Percentiles rank a stretch among this genome's conserved stretches.
Conservation (phyloP, 2,329 filamentous ascomycete species). For the Fusarium nematophilum region DNA sequence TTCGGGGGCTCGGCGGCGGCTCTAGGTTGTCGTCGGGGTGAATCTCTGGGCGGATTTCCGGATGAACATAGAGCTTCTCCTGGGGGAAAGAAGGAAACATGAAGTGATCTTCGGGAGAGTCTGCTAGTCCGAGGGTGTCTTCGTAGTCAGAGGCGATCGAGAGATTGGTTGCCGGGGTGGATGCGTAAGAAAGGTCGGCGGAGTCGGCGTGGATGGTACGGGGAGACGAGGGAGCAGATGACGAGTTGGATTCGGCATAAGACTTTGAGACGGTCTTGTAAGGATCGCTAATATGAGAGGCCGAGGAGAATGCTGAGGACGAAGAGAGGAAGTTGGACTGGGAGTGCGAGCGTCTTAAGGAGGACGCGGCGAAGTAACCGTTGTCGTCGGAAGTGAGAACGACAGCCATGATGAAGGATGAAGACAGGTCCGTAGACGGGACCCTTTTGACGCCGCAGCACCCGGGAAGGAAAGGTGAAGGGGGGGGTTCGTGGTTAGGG, state of each 20-base stretch:
- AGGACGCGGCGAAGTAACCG: constrained; percentile 65
- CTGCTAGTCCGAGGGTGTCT: constrained; percentile 57
- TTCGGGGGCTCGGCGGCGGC: constrained; percentile 62
- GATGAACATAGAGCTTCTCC: constrained; percentile 56
- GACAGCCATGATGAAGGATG: constrained; percentile 61
- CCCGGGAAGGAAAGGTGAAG: constrained; percentile 28
- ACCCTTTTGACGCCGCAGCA: constrained; percentile 40
- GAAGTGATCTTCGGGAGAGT: constrained; percentile 59
- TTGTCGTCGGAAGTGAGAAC: constrained; percentile 68
- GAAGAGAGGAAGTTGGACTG: constrained; percentile 65
- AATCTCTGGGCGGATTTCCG: constrained; percentile 38
- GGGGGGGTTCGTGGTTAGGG: constrained; percentile 25
- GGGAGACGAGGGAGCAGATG: constrained; percentile 68
- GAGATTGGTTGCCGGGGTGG: constrained; percentile 72
- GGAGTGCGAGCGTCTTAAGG: constrained; percentile 70
- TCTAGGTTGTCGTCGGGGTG: constrained; percentile 57
- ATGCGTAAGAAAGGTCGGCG: constrained; percentile 68
- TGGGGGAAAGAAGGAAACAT: constrained; percentile 59
- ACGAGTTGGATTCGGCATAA: constrained; percentile 60
- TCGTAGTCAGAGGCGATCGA: constrained; percentile 70
- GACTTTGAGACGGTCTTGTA: constrained; percentile 57
- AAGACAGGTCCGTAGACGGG: constrained; percentile 34
- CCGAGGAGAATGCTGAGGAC: constrained; percentile 56
- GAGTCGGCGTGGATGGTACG: constrained; percentile 63
- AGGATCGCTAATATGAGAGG: constrained; percentile 60